phyloP scores from a whole-genome alignment of 2,329 filamentous ascomycete species.

The Pseudocercospora fuligena region DNA sequence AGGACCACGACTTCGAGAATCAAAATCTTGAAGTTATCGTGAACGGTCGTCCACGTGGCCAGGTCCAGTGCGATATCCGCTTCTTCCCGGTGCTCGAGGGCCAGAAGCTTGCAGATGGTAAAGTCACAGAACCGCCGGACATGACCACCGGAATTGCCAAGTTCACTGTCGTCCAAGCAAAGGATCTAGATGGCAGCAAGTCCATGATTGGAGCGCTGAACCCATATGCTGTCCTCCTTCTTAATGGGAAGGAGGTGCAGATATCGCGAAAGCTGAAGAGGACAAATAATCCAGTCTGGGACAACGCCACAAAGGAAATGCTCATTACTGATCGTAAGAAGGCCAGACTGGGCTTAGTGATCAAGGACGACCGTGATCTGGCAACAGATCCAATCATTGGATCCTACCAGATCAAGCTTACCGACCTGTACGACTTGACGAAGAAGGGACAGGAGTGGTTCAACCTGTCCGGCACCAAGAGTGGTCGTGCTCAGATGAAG shows the following conservation, averaged over 20 bases:
- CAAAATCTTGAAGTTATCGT: conserved; percentile 81
- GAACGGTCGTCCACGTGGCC: conserved; percentile 81
- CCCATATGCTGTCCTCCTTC: conserved; percentile 83
- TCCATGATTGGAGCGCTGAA: conserved; percentile 89
- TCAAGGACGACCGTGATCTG: conserved; percentile 95
- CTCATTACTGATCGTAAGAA: conserved; percentile 91
- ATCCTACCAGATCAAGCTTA: conserved; percentile 92
- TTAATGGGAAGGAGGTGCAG: conserved; percentile 92
- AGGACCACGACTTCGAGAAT: conserved; percentile 78
- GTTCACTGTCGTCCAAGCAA: conserved; percentile 93
- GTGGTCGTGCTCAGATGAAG: conserved; percentile 85
- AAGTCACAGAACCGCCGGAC: conserved; percentile 78
- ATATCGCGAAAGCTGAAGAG: conserved; percentile 91
- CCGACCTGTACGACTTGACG: conserved; percentile 90
- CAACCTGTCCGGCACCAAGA: conserved; percentile 78
- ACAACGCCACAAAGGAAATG: conserved; percentile 89
- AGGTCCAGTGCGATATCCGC: conserved; percentile 79
- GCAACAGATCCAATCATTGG: conserved; percentile 82
- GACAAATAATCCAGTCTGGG: conserved; percentile 96
- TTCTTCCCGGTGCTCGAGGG: conserved; percentile 93
- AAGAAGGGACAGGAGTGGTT: conserved; percentile 97
- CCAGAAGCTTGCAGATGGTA: conserved; percentile 74
- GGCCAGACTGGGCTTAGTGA: conserved; percentile 85
- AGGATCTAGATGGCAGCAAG: conserved; percentile 91
- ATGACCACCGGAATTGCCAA: conserved; percentile 91